Conservation (phyloP, 75 land plant species). For the Cunninghamia lanceolata region DNA sequence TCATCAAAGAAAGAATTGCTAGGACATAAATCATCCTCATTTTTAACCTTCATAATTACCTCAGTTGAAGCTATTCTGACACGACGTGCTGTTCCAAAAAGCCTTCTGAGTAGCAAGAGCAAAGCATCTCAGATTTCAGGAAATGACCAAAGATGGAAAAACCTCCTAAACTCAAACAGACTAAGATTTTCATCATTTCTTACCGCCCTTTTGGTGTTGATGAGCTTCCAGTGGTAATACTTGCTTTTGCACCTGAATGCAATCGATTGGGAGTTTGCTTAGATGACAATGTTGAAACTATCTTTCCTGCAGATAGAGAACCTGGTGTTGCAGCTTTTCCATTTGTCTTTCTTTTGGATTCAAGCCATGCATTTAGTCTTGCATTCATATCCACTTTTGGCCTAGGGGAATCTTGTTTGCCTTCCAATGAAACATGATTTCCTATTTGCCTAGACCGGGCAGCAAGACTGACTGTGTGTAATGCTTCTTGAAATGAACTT, state of each 20-base stretch:
- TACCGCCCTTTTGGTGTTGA: constrained; percentile 6
- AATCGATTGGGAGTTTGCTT: background rate
- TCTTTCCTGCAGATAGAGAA: constrained; percentile 35
- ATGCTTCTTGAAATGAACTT: constrained; percentile 71
- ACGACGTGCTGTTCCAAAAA: constrained; percentile 12
- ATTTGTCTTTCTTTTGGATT: constrained; percentile 72
- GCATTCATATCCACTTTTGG: constrained; percentile 78
- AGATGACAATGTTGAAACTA: constrained; percentile 17
- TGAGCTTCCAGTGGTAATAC: background rate
- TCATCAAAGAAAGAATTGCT: background rate
- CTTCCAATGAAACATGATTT: constrained; percentile 37
- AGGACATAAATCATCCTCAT: background rate
- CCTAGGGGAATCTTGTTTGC: constrained; percentile 37
- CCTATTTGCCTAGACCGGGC: constrained; percentile 78
- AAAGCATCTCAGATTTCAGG: constrained; percentile 6
- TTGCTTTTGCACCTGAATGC: background rate
- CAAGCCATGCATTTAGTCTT: constrained; percentile 75
- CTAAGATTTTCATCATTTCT: background rate
- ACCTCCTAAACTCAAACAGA: background rate
- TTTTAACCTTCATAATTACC: background rate
- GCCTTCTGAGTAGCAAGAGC: background rate
- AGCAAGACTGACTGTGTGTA: constrained; percentile 84
- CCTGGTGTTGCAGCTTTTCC: constrained; percentile 24
- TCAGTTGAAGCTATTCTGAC: background rate
- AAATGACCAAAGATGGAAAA: background rate